A percentile compares a stretch with the other conserved stretches of the same genome.
Evolutionary conservation across 2,329 filamentous ascomycete genomes (phyloP).

Genomic region (Escovopsis sp.): DNA sequence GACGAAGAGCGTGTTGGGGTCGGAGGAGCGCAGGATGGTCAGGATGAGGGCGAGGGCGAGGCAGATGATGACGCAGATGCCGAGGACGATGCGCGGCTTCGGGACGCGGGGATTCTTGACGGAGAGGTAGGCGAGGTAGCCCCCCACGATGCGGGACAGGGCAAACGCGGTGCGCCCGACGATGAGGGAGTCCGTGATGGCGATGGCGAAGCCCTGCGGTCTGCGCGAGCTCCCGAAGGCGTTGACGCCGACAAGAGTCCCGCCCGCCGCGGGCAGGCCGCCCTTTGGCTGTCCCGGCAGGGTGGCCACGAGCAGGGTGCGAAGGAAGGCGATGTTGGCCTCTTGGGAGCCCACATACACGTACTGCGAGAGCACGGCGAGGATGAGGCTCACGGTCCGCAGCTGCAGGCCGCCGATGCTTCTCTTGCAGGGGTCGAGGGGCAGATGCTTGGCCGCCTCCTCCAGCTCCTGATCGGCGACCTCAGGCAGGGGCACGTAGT

Average conservation of each 20-base stretch:
- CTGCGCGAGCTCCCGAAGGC: conserved; percentile 12
- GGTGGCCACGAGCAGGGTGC: conserved; percentile 30
- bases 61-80: conserved; percentile 44
- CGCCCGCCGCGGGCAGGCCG: conserved; percentile 9
- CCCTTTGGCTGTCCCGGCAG: conserved; percentile 14
- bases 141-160: conserved; percentile 54
- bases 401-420: conserved; percentile 35
- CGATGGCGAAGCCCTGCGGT: conserved; percentile 32
- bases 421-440: conserved; percentile 33
- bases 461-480: conserved; percentile 41
- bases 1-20: conserved; percentile 36
- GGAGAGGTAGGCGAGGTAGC: conserved; percentile 44
- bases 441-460: conserved; percentile 29
- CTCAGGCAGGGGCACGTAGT: conserved; percentile 51
- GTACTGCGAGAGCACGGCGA: conserved; percentile 65
- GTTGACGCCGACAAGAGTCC: conserved; percentile 13
- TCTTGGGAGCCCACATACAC: conserved; percentile 65
- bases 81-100: conserved; percentile 54
- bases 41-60: conserved; percentile 38
- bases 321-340: conserved; percentile 45
- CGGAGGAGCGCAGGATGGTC: conserved; percentile 26
- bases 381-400: conserved; percentile 42
- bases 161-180: conserved; percentile 61
- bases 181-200: conserved; percentile 50
- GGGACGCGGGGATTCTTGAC: conserved; percentile 34